Evolutionary conservation across 2,329 filamentous ascomycete species (phyloP), one percentile per base, ranked within the genome.

Genomic region (Epichloe scottii): DNA sequence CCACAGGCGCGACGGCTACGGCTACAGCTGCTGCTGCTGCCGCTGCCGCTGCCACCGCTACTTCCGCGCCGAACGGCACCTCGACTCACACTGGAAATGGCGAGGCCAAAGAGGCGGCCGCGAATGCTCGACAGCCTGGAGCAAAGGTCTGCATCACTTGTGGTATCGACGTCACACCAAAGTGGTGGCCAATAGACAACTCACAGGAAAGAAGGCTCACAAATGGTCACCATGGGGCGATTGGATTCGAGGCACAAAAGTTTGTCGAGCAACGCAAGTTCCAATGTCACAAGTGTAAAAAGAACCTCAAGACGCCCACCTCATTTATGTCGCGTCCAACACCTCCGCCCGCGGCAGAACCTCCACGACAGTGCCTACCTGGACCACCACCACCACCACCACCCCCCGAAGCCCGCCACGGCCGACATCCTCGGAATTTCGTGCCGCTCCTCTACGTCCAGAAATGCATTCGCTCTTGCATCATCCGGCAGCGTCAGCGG

Each of bases 231-330:
- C 66, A 71, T 30, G 75, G 72, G 42, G 66, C 63, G 41, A 66
- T 78, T 49, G 75, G 77, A 45, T 69, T 69, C n/a, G 77, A 81
- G 59, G 77, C 76, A 6, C 72, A 74, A 58, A 79, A 75, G 61
- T 81, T 80, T 60, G 69, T 79, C 42, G 74, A 77, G 50, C 78
- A 82, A 57, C 71, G 76, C 33, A 76, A 74, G 54, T 84, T 80
- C 56, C 84, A 89, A 65, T 90, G 86, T 59, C 86, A 90, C 67
- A 86, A 87, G 64, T 90, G 86, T 62, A 76, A 73, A 56, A 83
- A 79, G 61, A 63, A 67, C 33, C 75, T 75, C 52, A 72, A 71
- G 26, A 70, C 73, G 49, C 69, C 75, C 56, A 59, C 60, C 23
- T 55, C 62, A 11, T 60, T 63, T 17, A 52, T 52, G 10, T 53